Evolutionary conservation across 306 rosid species (phyloP).

Genomic region (Dalbergia cultrata): DNA sequence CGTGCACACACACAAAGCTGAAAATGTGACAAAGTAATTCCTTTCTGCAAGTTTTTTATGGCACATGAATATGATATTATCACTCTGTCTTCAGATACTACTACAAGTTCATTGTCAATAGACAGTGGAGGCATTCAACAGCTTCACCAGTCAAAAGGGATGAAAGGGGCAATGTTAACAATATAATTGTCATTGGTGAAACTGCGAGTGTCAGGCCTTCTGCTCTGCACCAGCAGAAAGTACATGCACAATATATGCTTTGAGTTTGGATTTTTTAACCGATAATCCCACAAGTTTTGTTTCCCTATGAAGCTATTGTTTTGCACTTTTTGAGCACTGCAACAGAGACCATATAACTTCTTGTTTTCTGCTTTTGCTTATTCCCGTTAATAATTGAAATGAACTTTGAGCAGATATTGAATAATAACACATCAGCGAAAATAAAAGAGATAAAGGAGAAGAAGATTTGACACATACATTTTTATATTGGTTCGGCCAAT

Average conservation of each 20-base stretch:
- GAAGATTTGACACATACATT: no score
- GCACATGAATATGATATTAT: conserved; percentile 3
- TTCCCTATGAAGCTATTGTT: background rate
- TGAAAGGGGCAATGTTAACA: conserved; percentile 82
- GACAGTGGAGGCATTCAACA: conserved; percentile 90
- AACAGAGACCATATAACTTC: conserved; percentile 5
- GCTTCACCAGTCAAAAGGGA: conserved; percentile 89
- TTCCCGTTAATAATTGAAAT: conserved; percentile 15
- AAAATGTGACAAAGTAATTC: background rate
- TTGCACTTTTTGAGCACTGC: conserved; percentile 17
- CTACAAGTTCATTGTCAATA: conserved; percentile 86
- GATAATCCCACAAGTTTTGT: conserved; percentile 1
- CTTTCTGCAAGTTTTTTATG: conserved; percentile 1
- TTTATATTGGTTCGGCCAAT: no score
- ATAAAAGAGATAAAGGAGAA: no score
- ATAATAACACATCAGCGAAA: no score
- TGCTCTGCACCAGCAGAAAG: conserved; percentile 78
- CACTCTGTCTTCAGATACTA: conserved; percentile 71
- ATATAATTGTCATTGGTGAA: conserved; percentile 86
- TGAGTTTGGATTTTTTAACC: conserved; percentile 4
- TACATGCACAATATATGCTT: conserved; percentile 45
- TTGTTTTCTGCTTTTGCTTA: conserved; percentile 23
- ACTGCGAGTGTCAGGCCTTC: conserved; percentile 84
- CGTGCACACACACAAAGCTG: background rate
- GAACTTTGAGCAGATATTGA: no score